Conservation (phyloP, 371 early-diverging fungal species). For the Umbelopsis sp. region DNA sequence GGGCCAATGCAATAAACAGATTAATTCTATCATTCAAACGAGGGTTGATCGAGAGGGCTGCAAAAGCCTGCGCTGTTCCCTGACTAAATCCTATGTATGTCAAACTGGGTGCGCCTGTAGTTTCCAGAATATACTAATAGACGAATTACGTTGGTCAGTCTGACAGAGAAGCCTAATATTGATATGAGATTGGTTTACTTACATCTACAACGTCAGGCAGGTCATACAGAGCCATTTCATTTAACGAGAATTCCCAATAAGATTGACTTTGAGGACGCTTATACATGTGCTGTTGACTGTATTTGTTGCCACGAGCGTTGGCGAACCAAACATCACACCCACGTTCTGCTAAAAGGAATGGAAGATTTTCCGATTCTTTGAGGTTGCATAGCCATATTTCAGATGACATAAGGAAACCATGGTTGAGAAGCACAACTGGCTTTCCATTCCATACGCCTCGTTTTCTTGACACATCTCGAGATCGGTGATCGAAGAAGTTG, state of each 20-base stretch:
- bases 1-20: constrained; percentile 90
- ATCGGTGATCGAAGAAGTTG: not conserved
- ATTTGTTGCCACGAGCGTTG: constrained; percentile 96
- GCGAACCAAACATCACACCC: constrained; percentile 98
- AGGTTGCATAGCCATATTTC: constrained; percentile 91
- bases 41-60: constrained; percentile 82
- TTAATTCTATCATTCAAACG: constrained; percentile 83
- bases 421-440: constrained; percentile 92
- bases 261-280: constrained; percentile 66
- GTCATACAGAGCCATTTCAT: constrained; percentile 88
- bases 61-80: constrained; percentile 93
- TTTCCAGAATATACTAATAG: constrained; percentile 75
- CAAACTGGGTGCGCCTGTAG: constrained; percentile 77
- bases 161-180: not conserved
- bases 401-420: constrained; percentile 93
- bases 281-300: constrained; percentile 82
- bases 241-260: constrained; percentile 96
- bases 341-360: constrained; percentile 72
- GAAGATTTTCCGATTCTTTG: constrained; percentile 68
- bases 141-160: not conserved
- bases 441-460: constrained; percentile 35
- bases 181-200: constrained; percentile 23
- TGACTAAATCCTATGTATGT: constrained; percentile 97
- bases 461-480: constrained; percentile 23
- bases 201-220: constrained; percentile 85